Evolutionary conservation across 495 filamentous ascomycete species (phyloP), one percentile per base, ranked within the genome.

Genomic region (Talaromyces wortmannii): DNA sequence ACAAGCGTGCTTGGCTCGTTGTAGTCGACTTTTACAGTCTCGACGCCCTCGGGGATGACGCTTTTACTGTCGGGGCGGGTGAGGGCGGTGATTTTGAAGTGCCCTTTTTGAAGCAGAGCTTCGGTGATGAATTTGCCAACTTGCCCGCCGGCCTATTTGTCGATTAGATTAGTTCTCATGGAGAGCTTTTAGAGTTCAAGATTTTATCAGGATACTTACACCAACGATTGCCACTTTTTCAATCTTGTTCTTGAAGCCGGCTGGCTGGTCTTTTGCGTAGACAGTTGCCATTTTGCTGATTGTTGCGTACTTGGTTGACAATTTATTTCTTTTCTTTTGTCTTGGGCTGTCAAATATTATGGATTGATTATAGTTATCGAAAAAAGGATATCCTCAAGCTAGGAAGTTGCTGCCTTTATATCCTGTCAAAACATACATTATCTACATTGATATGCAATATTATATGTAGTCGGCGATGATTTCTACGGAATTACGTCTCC

Each of bases 51-150:
- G 5, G 78, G 78, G 0, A 79, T 59, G 7, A 40, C 55, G 60
- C 46, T 69, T 4, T 59, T 65, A 62, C 77, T 76, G 45, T 62
- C 72, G 6, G 45, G 54, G 36, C 81, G 78, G 2, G 78, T 74
- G 17, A 85, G 60, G 17, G 78, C 82, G 0, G 80, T 83, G 48
- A 85, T 53, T 5, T 63, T 75, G 62, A 81, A 77, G 48, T 72
- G 78, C 40, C 77, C 75, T 10, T 67, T 73, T 47, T 74, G 67
- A 43, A 83, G 69, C 1, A 83, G 64, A 23, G 65, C 71, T 13
- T 75, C 58, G 10, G 78, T 64, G 43, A 89, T 79, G 61, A 63
- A 68, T 23, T 66, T 73, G 53, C 86, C 86, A 42, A 77, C 58
- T 43, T 74, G 73, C 48, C 87, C 87, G 54, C 80, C 67, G 0